Evolutionary conservation across 768 basidiomycete genomes (phyloP).

Genomic region (Rhizopogon roseolus): DNA sequence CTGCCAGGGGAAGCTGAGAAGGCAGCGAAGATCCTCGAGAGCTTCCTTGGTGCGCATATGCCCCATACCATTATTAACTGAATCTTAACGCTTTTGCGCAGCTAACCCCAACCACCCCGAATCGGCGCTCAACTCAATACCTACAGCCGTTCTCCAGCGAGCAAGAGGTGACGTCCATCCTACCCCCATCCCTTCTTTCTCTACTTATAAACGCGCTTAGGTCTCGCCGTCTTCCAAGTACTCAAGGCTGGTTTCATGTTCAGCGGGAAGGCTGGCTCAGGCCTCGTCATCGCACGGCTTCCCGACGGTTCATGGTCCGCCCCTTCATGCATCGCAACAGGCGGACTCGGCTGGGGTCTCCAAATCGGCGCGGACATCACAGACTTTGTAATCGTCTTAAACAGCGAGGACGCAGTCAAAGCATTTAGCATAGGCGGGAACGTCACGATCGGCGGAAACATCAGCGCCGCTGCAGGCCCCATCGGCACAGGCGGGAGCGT

Average conservation of each 20-base stretch:
- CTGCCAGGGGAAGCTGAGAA: slow-evolving; percentile 93
- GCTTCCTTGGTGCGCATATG: slow-evolving; percentile 71
- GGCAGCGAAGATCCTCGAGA: slow-evolving; percentile 85
- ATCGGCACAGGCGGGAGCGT: slow-evolving; percentile 93
- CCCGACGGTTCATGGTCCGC: slow-evolving; percentile 97
- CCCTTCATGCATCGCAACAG: slow-evolving; percentile 95
- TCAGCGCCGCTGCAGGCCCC: slow-evolving; percentile 84
- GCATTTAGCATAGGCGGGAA: slow-evolving; percentile 97
- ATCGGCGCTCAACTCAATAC: slow-evolving; percentile 90
- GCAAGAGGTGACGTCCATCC: slow-evolving; percentile 63
- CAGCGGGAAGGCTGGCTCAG: slow-evolving; percentile 92
- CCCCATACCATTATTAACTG: neutral
- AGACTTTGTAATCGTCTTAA: slow-evolving; percentile 96
- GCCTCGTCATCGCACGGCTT: slow-evolving; percentile 86
- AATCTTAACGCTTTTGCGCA: slow-evolving; percentile 23
- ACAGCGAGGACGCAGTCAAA: slow-evolving; percentile 91
- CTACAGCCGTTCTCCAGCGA: slow-evolving; percentile 84
- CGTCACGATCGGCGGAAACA: slow-evolving; percentile 89
- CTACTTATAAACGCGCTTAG: slow-evolving; percentile 31
- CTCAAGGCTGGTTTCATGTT: slow-evolving; percentile 93
- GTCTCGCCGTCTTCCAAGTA: slow-evolving; percentile 92
- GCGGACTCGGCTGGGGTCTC: slow-evolving; percentile 90
- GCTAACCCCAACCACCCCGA: slow-evolving; percentile 85
- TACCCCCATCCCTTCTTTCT: neutral
- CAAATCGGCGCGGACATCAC: slow-evolving; percentile 95